Percentiles rank a stretch among this genome's conserved stretches.
These are phyloP conservation scores for Diophrys sp. DNA, from an alignment of 73 alveolate species.

Conservation along the genomic window DNA sequence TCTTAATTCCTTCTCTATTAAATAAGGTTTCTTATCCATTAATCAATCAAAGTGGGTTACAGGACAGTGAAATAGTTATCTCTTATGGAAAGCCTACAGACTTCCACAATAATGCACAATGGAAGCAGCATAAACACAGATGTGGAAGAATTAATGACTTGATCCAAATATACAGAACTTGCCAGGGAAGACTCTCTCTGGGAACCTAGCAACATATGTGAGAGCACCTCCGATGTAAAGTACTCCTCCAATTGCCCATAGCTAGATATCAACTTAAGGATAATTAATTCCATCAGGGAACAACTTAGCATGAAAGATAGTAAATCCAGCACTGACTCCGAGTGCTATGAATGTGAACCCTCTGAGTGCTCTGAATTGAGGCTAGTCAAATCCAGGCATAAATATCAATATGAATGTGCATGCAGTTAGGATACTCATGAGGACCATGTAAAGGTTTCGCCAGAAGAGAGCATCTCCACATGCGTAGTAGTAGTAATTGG, in stretches of 20 bases:
- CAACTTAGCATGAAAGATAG: conserved; percentile 32
- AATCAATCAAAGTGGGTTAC: too few species aligned
- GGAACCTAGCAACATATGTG: conserved; percentile 73
- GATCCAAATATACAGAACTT: conserved; percentile 66
- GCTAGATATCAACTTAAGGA: conserved; percentile 6
- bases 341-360: conserved; percentile 26
- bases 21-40: too few species aligned
- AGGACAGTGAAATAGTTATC: conserved; percentile 33
- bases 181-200: conserved; percentile 81
- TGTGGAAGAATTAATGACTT: conserved; percentile 45
- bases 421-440: too few species aligned
- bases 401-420: too few species aligned
- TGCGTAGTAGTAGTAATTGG: not conserved
- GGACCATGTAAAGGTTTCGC: too few species aligned
- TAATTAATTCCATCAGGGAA: conserved; percentile 1
- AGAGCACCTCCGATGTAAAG: conserved; percentile 57
- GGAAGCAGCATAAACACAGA: conserved; percentile 34
- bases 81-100: conserved; percentile 23
- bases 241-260: conserved; percentile 58
- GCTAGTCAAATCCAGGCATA: conserved; percentile 36
- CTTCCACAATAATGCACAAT: conserved; percentile 41
- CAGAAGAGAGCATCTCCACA: too few species aligned
- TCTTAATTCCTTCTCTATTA: too few species aligned
- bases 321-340: conserved; percentile 36
- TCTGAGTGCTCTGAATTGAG: conserved; percentile 31